A percentile compares a stretch with the other conserved stretches of the same genome.
Conservation (phyloP, 2,329 filamentous ascomycete genomes). For the Sporothrix variecibatus region DNA sequence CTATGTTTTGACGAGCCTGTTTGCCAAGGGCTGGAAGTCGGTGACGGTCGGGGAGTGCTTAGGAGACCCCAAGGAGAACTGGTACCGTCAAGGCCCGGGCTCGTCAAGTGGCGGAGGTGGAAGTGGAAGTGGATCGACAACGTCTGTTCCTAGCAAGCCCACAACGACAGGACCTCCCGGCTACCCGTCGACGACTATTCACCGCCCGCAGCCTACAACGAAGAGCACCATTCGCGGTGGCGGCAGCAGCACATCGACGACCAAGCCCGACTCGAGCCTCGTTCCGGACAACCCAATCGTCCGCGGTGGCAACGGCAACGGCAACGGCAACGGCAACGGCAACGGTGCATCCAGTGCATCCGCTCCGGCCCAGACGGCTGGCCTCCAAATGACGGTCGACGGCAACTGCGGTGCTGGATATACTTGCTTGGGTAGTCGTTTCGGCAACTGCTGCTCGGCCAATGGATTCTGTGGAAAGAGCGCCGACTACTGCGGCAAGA, state of each 20-base stretch:
- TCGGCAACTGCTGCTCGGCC: constrained; percentile 29
- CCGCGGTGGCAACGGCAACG: background rate
- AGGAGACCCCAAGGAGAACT: constrained; percentile 51
- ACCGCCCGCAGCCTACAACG: background rate
- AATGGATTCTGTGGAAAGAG: constrained; percentile 27
- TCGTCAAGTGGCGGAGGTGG: background rate
- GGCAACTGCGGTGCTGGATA: constrained; percentile 27
- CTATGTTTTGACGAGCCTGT: constrained; percentile 47
- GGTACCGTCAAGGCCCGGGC: constrained; percentile 49
- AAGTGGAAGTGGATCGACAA: constrained; percentile 26
- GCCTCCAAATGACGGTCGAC: constrained; percentile 7
- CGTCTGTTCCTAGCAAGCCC: background rate
- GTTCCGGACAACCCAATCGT: constrained; percentile 11
- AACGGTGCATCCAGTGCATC: background rate
- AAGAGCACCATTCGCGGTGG: background rate
- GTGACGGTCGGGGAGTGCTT: constrained; percentile 60
- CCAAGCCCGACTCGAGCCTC: background rate
- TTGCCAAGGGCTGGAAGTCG: constrained; percentile 45
- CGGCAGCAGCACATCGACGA: background rate
- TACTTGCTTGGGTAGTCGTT: constrained; percentile 24
- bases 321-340: background rate
- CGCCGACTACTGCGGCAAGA: constrained; percentile 25
- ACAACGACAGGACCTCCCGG: background rate
- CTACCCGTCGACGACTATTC: constrained; percentile 21
- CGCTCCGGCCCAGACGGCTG: background rate